Evolutionary conservation across 116 monocot species (phyloP).

Genomic region (Posidonia oceanica): DNA sequence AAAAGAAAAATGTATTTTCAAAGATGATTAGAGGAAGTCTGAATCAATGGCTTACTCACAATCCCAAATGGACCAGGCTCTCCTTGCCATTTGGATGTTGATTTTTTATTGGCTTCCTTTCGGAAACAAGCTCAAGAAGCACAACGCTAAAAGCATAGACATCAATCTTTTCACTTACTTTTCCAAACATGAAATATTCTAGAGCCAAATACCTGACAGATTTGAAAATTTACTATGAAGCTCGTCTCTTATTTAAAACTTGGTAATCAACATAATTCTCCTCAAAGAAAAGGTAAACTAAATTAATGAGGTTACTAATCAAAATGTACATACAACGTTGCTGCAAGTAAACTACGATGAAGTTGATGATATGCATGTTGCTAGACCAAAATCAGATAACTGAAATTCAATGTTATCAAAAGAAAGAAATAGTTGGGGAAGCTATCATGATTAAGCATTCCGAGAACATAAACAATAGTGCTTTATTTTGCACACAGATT

Average conservation of each 20-base stretch:
- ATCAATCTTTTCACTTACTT: slow-evolving; percentile 80
- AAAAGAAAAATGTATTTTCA: no score
- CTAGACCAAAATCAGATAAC: slow-evolving; percentile 70
- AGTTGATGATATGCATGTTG: slow-evolving; percentile 43
- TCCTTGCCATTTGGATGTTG: slow-evolving; percentile 57
- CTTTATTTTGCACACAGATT: no score
- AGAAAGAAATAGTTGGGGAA: background rate
- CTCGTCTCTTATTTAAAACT: no score
- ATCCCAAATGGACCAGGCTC: slow-evolving; percentile 36
- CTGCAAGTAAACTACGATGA: slow-evolving; percentile 18
- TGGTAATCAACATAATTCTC: background rate
- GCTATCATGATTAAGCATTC: no score
- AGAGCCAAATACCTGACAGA: slow-evolving; percentile 75
- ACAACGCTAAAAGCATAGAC: slow-evolving; percentile 93
- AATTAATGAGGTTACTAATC: slow-evolving; percentile 22
- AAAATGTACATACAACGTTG: slow-evolving; percentile 74
- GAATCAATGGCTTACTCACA: slow-evolving; percentile 50
- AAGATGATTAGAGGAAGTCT: background rate
- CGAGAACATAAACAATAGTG: background rate
- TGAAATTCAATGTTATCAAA: slow-evolving; percentile 11
- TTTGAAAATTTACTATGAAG: background rate
- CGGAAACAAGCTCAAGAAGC: slow-evolving; percentile 85
- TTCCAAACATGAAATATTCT: slow-evolving; percentile 87
- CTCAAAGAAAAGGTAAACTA: background rate
- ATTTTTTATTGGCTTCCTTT: slow-evolving; percentile 60